Conservation (phyloP, 2,329 filamentous ascomycete genomes). For the Aureobasidium sp. region DNA sequence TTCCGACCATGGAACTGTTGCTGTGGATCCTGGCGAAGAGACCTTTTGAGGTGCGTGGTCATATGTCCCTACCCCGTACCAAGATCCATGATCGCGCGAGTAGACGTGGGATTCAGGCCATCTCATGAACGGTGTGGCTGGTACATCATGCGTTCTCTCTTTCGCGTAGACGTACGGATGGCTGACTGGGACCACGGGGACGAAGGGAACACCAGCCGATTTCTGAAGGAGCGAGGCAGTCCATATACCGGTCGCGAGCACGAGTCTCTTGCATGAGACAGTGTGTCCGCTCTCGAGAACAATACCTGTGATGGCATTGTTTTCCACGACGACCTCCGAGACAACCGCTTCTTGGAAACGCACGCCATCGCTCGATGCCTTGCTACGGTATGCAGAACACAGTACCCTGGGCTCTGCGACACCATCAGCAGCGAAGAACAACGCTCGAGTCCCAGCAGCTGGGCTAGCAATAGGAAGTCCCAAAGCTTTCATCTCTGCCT, state of each 20-base stretch:
- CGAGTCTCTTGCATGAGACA: neutral
- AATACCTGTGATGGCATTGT: neutral
- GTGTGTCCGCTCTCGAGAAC: neutral
- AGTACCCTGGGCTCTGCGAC: slow-evolving; percentile 14
- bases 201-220: slow-evolving; percentile 19
- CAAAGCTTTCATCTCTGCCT: neutral
- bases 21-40: slow-evolving; percentile 22
- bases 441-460: neutral
- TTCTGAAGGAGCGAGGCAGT: slow-evolving; percentile 16
- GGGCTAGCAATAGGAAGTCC: neutral
- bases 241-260: slow-evolving; percentile 26
- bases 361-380: neutral
- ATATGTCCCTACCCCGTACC: slow-evolving; percentile 31
- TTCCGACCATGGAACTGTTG: slow-evolving; percentile 13
- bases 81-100: slow-evolving; percentile 29
- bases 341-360: neutral
- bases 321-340: neutral
- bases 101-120: slow-evolving; percentile 33
- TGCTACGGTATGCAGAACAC: slow-evolving; percentile 3
- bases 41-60: slow-evolving; percentile 25
- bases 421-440: slow-evolving; percentile 16
- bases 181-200: slow-evolving; percentile 30
- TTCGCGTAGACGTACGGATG: slow-evolving; percentile 32
- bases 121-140: slow-evolving; percentile 26
- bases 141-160: slow-evolving; percentile 9